Evolutionary conservation across 2,329 filamentous ascomycete genomes (phyloP), one percentile per base, ranked within the genome.

Genomic region (Didymella segeticola): DNA sequence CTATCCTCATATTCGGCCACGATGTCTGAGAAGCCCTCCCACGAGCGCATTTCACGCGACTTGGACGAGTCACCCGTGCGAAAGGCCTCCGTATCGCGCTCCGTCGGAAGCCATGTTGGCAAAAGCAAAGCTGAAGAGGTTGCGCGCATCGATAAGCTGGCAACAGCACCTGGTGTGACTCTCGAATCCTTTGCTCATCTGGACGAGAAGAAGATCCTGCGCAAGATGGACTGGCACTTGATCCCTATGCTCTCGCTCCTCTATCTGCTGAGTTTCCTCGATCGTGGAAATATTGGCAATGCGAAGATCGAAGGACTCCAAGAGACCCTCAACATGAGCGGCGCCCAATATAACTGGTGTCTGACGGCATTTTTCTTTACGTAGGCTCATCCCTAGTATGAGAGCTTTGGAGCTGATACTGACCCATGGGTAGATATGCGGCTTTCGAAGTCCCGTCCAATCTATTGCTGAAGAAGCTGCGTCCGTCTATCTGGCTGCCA

Each of bases 301-400:
- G 77, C 66, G 53, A 68, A 68, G 19, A 72, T 78, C n/a, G 69
- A 73, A 43, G 68, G 70, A 1, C 52, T 74, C 20, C 62, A 57
- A 5, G 63, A 64, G 43, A 66, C 69, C 22, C 43, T 71, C 15
- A 46, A 60, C 4, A 68, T 75, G 62, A 61, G 59, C 1, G 84
- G 82, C 0, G 82, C 87, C 38, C 78, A 88, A 62, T 89, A 89
- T 55, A 78, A 89, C 1, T 86, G 82, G 6, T 84, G 84, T 2
- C 64, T 89, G 45, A 89, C 86, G 0, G 71, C 89, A 0, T 89
- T 89, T 71, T 90, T 89, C 66, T 78, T 80, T 47, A 76, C 75
- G 0, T 81, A 80, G 45, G 23, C 14, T n/a, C 11, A n/a, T 17
- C 23, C 5, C 11, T 9, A 2, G 3, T 15, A 5, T 22, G 5